Percentiles rank a stretch among this genome's conserved stretches.
phyloP scores from a whole-genome alignment of 106 monocot species.

The Cymbidium sinense region DNA sequence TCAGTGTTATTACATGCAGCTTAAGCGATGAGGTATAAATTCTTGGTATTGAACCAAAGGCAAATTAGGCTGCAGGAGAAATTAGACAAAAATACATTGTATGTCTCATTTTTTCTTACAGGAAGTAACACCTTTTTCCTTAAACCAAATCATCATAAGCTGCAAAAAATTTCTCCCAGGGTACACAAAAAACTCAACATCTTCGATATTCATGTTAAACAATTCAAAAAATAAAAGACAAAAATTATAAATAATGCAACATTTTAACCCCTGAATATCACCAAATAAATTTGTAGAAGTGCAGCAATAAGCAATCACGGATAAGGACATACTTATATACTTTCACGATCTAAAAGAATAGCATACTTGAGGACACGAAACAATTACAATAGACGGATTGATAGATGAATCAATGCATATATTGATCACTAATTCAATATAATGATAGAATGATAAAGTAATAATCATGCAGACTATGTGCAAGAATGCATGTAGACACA shows the following conservation, averaged over 20 bases:
- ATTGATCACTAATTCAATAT: background rate
- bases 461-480: background rate
- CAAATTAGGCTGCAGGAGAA: background rate
- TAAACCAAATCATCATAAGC: background rate
- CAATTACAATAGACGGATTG: background rate
- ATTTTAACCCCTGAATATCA: background rate
- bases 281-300: background rate
- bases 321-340: background rate
- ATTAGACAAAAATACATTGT: background rate
- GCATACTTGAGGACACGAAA: background rate
- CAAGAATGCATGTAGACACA: background rate
- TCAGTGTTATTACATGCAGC: background rate
- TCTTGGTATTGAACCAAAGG: background rate
- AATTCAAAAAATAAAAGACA: no score
- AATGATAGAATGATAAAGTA: background rate
- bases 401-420: background rate
- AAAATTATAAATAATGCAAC: background rate
- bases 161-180: background rate
- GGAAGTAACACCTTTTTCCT: background rate
- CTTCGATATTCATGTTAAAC: background rate
- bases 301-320: background rate
- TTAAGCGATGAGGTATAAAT: background rate
- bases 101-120: background rate
- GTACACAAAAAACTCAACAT: background rate
- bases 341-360: no score